Evolutionary conservation across 352 stramenopile species (phyloP).

Genomic region (Pythium phragmitis): DNA sequence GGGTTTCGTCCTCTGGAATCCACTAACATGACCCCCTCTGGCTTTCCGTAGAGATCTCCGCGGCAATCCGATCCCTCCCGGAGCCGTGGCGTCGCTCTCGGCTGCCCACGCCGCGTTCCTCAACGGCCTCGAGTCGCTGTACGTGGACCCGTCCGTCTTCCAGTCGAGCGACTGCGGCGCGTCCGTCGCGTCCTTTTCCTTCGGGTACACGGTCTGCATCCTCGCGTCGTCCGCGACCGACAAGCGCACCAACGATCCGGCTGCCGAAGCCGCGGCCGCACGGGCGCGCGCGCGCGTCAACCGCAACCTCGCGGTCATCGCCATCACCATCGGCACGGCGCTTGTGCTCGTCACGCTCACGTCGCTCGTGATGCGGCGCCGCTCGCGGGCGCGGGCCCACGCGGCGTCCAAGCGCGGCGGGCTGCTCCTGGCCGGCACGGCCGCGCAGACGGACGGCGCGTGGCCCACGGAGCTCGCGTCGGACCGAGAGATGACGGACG

Average conservation of each 20-base stretch:
- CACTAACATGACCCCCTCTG: background rate
- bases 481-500: slow-evolving; percentile 19
- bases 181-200: slow-evolving; percentile 2
- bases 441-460: background rate
- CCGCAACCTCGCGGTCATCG: slow-evolving; percentile 23
- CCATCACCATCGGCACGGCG: slow-evolving; percentile 14
- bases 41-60: slow-evolving; percentile 16
- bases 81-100: slow-evolving; percentile 5
- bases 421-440: no score
- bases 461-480: slow-evolving; percentile 15
- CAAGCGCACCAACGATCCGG: background rate
- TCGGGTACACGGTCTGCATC: slow-evolving; percentile 17
- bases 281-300: background rate
- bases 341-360: slow-evolving; percentile 16
- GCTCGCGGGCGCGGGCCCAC: no score
- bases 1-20: no score
- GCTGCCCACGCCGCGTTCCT: slow-evolving; percentile 19
- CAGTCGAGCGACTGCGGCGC: slow-evolving; percentile 14
- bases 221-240: background rate
- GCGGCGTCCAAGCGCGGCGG: no score
- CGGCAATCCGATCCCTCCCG: slow-evolving; percentile 14
- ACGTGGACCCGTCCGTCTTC: slow-evolving; percentile 17
- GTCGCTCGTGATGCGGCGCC: slow-evolving; percentile 5
- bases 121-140: slow-evolving; percentile 4
- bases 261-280: background rate